Conservation (phyloP, 352 stramenopile genomes). For the Phytophthora nicotianae region DNA sequence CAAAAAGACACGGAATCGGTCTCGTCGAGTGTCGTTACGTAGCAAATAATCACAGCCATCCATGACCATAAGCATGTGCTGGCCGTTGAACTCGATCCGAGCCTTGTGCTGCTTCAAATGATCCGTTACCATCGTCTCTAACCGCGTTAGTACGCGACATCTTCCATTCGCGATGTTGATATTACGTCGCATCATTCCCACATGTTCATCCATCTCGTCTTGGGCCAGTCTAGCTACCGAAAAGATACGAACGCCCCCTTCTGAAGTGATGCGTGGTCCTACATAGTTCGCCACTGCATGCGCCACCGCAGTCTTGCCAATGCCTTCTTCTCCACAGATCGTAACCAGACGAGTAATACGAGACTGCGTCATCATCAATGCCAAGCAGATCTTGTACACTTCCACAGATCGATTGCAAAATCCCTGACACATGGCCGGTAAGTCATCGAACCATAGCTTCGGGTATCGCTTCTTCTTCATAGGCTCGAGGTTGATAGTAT, state of each 20-base stretch:
- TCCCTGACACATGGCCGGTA: conserved; percentile 77
- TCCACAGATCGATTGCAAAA: conserved; percentile 82
- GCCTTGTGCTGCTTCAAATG: conserved; percentile 58
- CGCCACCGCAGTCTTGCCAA: conserved; percentile 77
- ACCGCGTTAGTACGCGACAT: conserved; percentile 51
- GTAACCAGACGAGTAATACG: conserved; percentile 79
- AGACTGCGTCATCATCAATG: conserved; percentile 79
- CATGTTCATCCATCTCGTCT: conserved; percentile 64
- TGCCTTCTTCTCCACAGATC: conserved; percentile 75
- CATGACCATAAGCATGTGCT: conserved; percentile 70
- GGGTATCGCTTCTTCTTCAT: conserved; percentile 68
- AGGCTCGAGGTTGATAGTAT: conserved; percentile 49
- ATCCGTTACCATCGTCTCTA: conserved; percentile 57
- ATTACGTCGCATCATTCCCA: conserved; percentile 49
- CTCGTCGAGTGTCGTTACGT: conserved; percentile 46
- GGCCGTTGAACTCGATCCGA: conserved; percentile 53
- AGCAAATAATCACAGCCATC: conserved; percentile 78
- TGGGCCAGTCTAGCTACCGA: conserved; percentile 61
- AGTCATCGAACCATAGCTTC: conserved; percentile 79
- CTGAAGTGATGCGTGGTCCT: conserved; percentile 69
- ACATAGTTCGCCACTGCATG: conserved; percentile 83
- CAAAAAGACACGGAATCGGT: conserved; percentile 71
- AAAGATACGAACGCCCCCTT: conserved; percentile 76
- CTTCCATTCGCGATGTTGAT: conserved; percentile 46
- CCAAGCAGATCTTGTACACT: conserved; percentile 83